These are phyloP conservation scores for Apiospora malaysiana DNA, from an alignment of 2,329 filamentous ascomycete species.

Conservation along the genomic window DNA sequence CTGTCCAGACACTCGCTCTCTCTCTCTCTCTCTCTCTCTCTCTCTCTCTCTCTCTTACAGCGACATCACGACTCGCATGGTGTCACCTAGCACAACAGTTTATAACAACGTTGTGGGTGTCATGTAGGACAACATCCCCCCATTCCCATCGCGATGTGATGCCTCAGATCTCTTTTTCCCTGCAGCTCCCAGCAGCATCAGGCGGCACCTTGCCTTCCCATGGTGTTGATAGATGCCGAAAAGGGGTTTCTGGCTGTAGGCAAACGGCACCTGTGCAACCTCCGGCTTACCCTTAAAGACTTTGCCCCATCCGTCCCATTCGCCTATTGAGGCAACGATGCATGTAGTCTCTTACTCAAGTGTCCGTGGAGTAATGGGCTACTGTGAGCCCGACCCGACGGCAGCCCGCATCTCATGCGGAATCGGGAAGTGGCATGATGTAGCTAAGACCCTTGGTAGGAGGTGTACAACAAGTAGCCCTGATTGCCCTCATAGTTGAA, in stretches of 20 bases:
- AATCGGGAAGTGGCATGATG: neutral
- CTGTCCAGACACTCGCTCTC: too few species aligned
- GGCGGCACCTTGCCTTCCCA: conserved; percentile 1
- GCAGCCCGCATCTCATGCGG: neutral
- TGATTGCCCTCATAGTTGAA: neutral
- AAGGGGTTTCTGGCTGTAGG: conserved; percentile 2
- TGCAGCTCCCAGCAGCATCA: conserved; percentile 17
- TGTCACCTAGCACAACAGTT: neutral
- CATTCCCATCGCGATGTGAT: conserved; percentile 12
- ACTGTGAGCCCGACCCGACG: conserved; percentile 3
- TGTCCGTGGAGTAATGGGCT: neutral
- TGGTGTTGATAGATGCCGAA: conserved; percentile 1
- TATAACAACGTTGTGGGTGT: neutral
- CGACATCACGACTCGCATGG: neutral
- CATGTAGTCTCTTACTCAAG: neutral
- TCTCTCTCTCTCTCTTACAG: neutral
- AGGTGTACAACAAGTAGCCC: neutral
- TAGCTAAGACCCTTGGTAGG: neutral
- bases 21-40: too few species aligned
- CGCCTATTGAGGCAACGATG: conserved; percentile 13
- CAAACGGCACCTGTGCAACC: neutral
- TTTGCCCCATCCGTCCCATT: neutral
- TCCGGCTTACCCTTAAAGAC: neutral
- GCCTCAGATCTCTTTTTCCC: conserved; percentile 7
- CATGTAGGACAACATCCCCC: neutral